These are phyloP conservation scores for Bathelium albidoporum DNA, from an alignment of 495 filamentous ascomycete genomes.

Conservation along the genomic window DNA sequence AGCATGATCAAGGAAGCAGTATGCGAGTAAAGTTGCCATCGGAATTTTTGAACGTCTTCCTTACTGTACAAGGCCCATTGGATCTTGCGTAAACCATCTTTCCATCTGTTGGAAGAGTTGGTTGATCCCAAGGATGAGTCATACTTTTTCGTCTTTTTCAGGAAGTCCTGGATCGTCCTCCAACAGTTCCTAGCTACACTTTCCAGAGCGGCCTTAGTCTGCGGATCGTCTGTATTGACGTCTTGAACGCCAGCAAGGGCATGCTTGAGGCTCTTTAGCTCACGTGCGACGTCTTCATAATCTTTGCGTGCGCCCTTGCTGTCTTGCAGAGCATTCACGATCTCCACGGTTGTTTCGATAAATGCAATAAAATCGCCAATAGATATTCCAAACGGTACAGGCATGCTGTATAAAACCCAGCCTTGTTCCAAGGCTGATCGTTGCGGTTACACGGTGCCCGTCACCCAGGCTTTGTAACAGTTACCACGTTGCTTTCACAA, in stretches of 20 bases:
- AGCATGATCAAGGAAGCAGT: not conserved
- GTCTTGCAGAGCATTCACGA: not conserved
- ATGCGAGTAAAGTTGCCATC: not conserved
- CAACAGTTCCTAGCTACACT: not conserved
- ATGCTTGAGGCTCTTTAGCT: slow-evolving; percentile 4
- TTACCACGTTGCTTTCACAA: too few relatives aligned
- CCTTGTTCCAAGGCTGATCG: too few relatives aligned
- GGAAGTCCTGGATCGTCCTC: not conserved
- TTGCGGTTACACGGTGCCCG: too few relatives aligned
- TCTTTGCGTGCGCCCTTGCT: not conserved
- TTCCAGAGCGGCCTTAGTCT: not conserved
- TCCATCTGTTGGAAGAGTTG: not conserved
- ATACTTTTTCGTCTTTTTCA: not conserved
- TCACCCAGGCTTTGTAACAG: too few relatives aligned
- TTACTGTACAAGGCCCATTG: slow-evolving; percentile 6
- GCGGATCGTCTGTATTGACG: not conserved
- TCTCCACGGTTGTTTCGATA: not conserved
- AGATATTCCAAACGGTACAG: not conserved
- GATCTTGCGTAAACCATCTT: slow-evolving; percentile 4
- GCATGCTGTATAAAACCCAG: not conserved
- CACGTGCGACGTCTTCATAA: not conserved
- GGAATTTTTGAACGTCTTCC: slow-evolving; percentile 3
- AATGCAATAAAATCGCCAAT: slow-evolving; percentile 7
- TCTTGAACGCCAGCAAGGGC: not conserved
- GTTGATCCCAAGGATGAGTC: not conserved